A percentile compares a stretch with the other conserved stretches of the same genome.
Evolutionary conservation across 2,329 filamentous ascomycete species (phyloP).

Genomic region (Fusarium pseudograminearum): DNA sequence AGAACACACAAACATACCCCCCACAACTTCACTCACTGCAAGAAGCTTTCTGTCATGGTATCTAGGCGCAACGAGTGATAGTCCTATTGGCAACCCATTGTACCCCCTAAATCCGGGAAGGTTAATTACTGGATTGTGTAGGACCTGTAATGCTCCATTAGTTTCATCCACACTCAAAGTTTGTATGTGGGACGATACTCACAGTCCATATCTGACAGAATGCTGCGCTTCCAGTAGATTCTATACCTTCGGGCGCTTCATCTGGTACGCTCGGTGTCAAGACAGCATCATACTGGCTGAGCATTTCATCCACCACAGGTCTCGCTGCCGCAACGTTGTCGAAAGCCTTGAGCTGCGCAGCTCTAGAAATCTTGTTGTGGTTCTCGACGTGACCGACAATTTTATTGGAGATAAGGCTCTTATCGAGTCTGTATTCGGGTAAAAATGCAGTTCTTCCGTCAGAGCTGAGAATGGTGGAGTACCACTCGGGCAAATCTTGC

Average conservation of each 20-base stretch:
- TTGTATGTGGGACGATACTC: slow-evolving; percentile 23
- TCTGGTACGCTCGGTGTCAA: slow-evolving; percentile 68
- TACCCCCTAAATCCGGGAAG: slow-evolving; percentile 31
- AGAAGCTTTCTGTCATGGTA: slow-evolving; percentile 35
- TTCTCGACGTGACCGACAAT: slow-evolving; percentile 65
- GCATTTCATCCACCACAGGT: slow-evolving; percentile 64
- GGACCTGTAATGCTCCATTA: slow-evolving; percentile 1
- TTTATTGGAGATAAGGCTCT: slow-evolving; percentile 56
- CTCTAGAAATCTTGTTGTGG: slow-evolving; percentile 51
- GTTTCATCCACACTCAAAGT: background rate
- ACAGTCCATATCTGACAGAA: slow-evolving; percentile 66
- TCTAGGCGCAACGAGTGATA: slow-evolving; percentile 30
- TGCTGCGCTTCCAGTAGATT: slow-evolving; percentile 63
- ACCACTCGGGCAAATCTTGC: slow-evolving; percentile 48
- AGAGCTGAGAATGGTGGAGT: slow-evolving; percentile 61
- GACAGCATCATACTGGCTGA: slow-evolving; percentile 62
- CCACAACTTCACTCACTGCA: background rate
- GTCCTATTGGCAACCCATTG: slow-evolving; percentile 35
- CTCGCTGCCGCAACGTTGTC: slow-evolving; percentile 64
- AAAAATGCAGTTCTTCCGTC: slow-evolving; percentile 66
- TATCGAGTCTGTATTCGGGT: slow-evolving; percentile 61
- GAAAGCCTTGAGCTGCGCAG: slow-evolving; percentile 62
- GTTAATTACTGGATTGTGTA: slow-evolving; percentile 34
- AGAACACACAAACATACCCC: background rate
- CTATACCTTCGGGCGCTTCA: slow-evolving; percentile 64